These are phyloP conservation scores for Phytophthora colocasiae DNA, from an alignment of 352 stramenopile species.

Conservation along the genomic window DNA sequence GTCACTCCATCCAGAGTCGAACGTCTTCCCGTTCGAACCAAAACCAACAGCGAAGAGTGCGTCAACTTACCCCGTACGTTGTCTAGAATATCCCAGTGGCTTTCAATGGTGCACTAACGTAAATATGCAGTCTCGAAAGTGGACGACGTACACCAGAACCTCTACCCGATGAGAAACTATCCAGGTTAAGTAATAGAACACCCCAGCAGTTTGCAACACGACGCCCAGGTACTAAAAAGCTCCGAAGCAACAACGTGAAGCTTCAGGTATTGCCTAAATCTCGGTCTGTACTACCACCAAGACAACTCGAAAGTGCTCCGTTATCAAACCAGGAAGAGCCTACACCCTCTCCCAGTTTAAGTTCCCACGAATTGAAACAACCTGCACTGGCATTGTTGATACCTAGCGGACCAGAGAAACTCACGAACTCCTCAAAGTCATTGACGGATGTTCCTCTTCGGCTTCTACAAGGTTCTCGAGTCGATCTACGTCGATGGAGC, in stretches of 20 bases:
- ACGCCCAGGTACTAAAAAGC: slow-evolving; percentile 12
- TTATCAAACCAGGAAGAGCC: slow-evolving; percentile 48
- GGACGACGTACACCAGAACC: slow-evolving; percentile 30
- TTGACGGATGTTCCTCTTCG: slow-evolving; percentile 65
- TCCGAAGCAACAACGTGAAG: slow-evolving; percentile 31
- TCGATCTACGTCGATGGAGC: slow-evolving; percentile 73
- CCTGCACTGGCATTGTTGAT: slow-evolving; percentile 23
- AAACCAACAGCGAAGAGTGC: slow-evolving; percentile 32
- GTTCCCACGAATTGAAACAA: slow-evolving; percentile 16
- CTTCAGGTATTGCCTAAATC: slow-evolving; percentile 21
- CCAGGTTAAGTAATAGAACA: slow-evolving; percentile 1
- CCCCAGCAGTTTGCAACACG: background rate
- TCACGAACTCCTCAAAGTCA: background rate
- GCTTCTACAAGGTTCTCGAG: slow-evolving; percentile 58
- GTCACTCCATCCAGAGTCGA: slow-evolving; percentile 51
- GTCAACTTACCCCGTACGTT: slow-evolving; percentile 57
- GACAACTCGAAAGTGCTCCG: background rate
- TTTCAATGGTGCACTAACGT: background rate
- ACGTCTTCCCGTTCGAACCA: slow-evolving; percentile 24
- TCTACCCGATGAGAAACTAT: slow-evolving; percentile 4
- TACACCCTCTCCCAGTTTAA: background rate
- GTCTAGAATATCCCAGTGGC: background rate
- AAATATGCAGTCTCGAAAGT: slow-evolving; percentile 12
- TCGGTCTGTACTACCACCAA: slow-evolving; percentile 3
- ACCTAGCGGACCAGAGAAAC: slow-evolving; percentile 21